Base-by-base conservation (phyloP, 305 asterid genomes). In the Fraxinus paxiana region DNA sequence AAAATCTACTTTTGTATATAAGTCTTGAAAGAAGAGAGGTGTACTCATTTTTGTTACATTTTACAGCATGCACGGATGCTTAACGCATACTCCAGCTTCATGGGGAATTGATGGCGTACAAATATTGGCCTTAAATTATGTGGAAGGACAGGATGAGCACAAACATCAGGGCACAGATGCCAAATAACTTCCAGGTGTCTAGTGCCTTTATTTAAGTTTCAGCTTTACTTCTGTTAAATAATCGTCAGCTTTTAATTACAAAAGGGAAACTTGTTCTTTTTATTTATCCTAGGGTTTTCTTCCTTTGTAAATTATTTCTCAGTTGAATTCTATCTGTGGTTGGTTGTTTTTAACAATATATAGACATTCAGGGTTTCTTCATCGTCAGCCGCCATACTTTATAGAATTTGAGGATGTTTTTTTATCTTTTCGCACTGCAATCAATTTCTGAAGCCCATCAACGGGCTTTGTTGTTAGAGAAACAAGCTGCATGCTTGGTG, bases 21-120 rank as follows among this genome's bases (percentile, higher is more conserved):
- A 2, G 17, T 3, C 54, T 41, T 43, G 54, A 43, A 43, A 43
- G 54, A 12, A 13, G 6, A 46, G 18, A 46, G 6, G 18, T 10
- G 56, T 4, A 48, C 17, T 82, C 65, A 61, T 74, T 48, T 75
- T 65, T 18, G 6, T 1, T 26, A 5, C 70, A 1, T 24, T 82
- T 77, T 87, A 79, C 90, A 89, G 94, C 85, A 87, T 71, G 89
- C 85, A 73, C 73, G 84, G 31, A 17, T 84, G 8, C 80, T 89
- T 38, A 48, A 15, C 18, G 17, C 56, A 46, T 46, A 46, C 56
- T 46, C 56, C 56, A 46, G 56, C 56, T 46, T 46, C 56, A 13
- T 46, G 18, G 59, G 59, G 18, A 48, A 15, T 15, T 48, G 59
- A 48, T 15, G 18, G 59, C 20, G 20, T 48, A 48, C 7, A 48